Evolutionary conservation across 345 rosid species (phyloP), one percentile per base, ranked within the genome.

Genomic region (Noccaea bulbosa): DNA sequence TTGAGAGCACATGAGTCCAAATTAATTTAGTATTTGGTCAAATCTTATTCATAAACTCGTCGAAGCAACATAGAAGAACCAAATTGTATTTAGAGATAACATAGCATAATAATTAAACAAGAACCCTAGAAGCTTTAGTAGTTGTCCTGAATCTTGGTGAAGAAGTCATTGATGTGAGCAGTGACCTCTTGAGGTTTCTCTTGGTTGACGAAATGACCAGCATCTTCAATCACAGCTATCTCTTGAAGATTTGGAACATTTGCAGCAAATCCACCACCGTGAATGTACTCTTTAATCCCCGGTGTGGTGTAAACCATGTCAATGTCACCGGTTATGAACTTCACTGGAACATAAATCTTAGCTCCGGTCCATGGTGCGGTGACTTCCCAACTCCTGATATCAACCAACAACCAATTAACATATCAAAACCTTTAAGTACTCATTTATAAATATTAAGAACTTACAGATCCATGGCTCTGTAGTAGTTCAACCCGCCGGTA

Each of bases 401-500:
- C 2, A 22, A 2, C 37, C 27, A 53, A 61, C 0, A 37, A 35
- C 50, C 7, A 5, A 46, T 49, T 15, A 49, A 33, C 4, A 10
- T 8, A 46, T 20, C 22, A 20, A 20, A 50, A 14, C 35, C 16
- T 22, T n/a, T 7, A 54, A 14, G 9, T 16, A 8, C 4, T 8
- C 12, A 35, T 5, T 58, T n/a, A 7, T 59, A 30, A 22, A 7
- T 59, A 30, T 43, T 0, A 47, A 47, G 14, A 54, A 43, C 88
- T 35, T 81, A 93, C 96, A 86, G 67, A 76, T 90, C 83, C 72
- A 90, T 14, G 70, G 88, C 86, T 50, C 97, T 79, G 79, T 88
- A 92, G 81, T 87, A 92, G 88, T 88, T 93, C 43, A 90, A 65
- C 5, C 83, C 82, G 16, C 98, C 90, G 1, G 88, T 86, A 82